Evolutionary conservation across 2,329 filamentous ascomycete species (phyloP).

Genomic region (Verticillium nubilum): DNA sequence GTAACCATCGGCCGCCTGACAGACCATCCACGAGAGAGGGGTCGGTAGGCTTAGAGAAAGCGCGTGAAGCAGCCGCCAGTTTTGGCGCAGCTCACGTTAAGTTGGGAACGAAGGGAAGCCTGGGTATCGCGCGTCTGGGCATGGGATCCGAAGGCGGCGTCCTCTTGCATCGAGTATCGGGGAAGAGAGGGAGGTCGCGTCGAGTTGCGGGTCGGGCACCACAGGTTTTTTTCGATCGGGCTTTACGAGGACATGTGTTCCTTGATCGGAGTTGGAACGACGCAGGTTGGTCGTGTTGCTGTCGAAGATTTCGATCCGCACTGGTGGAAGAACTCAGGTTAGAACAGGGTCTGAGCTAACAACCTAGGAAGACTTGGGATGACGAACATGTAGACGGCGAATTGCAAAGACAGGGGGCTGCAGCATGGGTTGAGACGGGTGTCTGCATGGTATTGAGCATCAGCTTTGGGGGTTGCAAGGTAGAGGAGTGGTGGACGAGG

Average conservation of each 20-base stretch:
- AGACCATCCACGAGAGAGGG: constrained; percentile 21
- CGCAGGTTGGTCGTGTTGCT: neutral
- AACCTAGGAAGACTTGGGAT: neutral
- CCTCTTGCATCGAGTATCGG: constrained; percentile 11
- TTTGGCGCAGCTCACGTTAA: constrained; percentile 21
- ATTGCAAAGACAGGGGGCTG: neutral
- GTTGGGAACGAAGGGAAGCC: constrained; percentile 24
- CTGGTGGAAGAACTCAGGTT: neutral
- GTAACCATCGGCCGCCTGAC: constrained; percentile 67
- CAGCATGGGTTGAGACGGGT: neutral
- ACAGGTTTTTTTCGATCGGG: neutral
- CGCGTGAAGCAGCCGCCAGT: constrained; percentile 1
- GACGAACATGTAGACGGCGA: neutral
- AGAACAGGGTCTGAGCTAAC: neutral
- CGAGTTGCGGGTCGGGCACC: neutral
- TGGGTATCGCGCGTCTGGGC: constrained; percentile 31
- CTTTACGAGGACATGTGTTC: neutral
- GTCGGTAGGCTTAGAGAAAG: constrained; percentile 10
- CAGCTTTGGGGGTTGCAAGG: neutral
- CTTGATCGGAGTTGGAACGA: neutral
- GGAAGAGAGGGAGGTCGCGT: neutral
- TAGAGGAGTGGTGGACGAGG: constrained; percentile 13
- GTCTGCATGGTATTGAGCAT: neutral
- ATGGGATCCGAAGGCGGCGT: constrained; percentile 21
- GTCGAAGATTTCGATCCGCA: neutral